These are phyloP conservation scores for Zalerion maritima DNA, from an alignment of 495 filamentous ascomycete species.

Conservation along the genomic window DNA sequence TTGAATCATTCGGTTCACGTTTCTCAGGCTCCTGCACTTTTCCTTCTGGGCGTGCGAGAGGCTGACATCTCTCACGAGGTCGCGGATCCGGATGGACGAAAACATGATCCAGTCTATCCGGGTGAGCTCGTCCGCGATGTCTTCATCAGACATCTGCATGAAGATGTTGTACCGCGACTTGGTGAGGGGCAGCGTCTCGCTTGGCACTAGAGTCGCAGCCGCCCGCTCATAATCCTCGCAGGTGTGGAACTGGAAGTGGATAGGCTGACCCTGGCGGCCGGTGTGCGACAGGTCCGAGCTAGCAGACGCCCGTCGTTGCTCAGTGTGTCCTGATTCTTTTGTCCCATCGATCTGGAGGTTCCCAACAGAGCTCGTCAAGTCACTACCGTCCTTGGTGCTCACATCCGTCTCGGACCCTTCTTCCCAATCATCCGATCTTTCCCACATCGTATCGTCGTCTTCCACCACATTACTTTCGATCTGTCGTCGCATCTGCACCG, in stretches of 20 bases:
- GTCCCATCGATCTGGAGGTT: conserved; percentile 28
- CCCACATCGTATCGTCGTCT: conserved; percentile 74
- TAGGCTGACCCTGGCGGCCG: conserved; percentile 3
- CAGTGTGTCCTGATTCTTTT: conserved; percentile 19
- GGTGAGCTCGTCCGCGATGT: conserved; percentile 82
- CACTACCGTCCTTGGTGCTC: conserved; percentile 11
- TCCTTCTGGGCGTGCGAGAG: conserved; percentile 56
- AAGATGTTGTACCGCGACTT: conserved; percentile 74
- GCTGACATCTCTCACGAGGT: conserved; percentile 81
- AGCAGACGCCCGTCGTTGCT: conserved; percentile 29
- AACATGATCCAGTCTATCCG: conserved; percentile 97
- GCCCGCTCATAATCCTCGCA: conserved; percentile 64
- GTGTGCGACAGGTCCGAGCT: conserved; percentile 22
- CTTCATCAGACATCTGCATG: conserved; percentile 64
- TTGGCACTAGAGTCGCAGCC: conserved; percentile 50
- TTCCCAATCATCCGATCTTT: conserved; percentile 45
- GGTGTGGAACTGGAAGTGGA: conserved; percentile 39
- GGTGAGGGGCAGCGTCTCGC: conserved; percentile 42
- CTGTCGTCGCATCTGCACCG: conserved; percentile 62
- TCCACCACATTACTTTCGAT: conserved; percentile 49
- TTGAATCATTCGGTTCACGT: conserved; percentile 84
- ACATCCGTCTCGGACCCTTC: conserved; percentile 22
- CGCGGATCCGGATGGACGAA: conserved; percentile 85
- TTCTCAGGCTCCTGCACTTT: conserved; percentile 61
- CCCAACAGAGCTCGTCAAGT: conserved; percentile 27